These are phyloP conservation scores for Glomus cerebriforme DNA, from an alignment of 192 early-diverging fungal species.

Conservation along the genomic window DNA sequence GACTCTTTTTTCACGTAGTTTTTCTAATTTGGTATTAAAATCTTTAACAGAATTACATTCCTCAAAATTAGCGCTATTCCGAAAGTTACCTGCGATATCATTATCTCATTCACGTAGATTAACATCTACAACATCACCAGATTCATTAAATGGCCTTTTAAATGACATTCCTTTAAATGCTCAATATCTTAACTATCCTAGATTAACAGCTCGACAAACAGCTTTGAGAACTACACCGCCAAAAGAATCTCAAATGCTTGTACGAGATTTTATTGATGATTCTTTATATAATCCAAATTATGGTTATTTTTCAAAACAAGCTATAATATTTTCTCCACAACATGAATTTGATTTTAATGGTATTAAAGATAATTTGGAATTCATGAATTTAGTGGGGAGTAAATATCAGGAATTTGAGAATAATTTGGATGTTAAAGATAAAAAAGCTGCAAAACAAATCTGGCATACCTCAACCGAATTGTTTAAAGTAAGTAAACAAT, in stretches of 20 bases:
- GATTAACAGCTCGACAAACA: slow-evolving; percentile 52
- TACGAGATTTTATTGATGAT: slow-evolving; percentile 92
- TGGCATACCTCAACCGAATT: slow-evolving; percentile 99
- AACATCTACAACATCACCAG: neutral
- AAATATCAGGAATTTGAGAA: slow-evolving; percentile 82
- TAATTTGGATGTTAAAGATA: slow-evolving; percentile 62
- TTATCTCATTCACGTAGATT: neutral
- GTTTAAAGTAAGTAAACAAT: slow-evolving; percentile 63
- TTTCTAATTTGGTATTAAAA: neutral
- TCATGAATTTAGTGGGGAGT: slow-evolving; percentile 72
- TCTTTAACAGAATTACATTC: neutral
- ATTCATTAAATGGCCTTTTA: neutral
- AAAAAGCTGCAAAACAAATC: slow-evolving; percentile 75
- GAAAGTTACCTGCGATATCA: no score
- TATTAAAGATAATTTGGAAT: slow-evolving; percentile 71
- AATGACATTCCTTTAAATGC: slow-evolving; percentile 4
- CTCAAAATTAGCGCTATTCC: neutral
- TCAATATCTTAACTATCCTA: slow-evolving; percentile 47
- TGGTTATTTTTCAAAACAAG: slow-evolving; percentile 97
- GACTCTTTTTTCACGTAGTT: neutral
- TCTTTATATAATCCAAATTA: slow-evolving; percentile 95
- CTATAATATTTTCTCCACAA: slow-evolving; percentile 74
- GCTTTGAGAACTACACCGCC: slow-evolving; percentile 48
- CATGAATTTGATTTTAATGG: slow-evolving; percentile 62
- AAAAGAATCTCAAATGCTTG: slow-evolving; percentile 65